Evolutionary conservation across 164 flowering plant species (phyloP), one percentile per base, ranked within the genome.

Genomic region (Annona squamosa): DNA sequence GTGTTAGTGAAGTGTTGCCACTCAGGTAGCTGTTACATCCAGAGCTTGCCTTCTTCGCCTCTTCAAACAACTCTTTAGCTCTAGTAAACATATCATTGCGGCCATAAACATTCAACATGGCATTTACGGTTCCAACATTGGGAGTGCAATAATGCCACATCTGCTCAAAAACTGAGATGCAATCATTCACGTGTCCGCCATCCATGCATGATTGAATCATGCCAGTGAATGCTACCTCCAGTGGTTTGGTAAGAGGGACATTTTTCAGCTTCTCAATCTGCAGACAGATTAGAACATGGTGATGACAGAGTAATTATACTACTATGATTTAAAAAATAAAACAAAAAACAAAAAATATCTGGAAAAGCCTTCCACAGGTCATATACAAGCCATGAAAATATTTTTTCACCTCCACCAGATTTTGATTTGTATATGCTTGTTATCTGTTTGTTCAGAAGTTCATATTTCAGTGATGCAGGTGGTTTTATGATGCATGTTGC

Each of bases 221-320:
- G 74, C 99, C 99, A 69, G 98, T 93, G 83, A 93, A 90, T 63
- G 99, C 76, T 66, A 93, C 85, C 80, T 82, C 91, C 82, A 93
- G 78, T 26, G 93, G 93, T 80, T 79, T 91, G 45, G 81, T 64
- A 64, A 62, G 83, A 46, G 79, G 81, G 47, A 87, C 86, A 64
- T 62, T 86, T 74, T 84, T 90, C 77, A 91, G 81, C 85, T 86
- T 93, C 82, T 87, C 87, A 76, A 96, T 84, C 99, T 96, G 89
- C 85, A 85, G 17, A 44, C 68, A 77, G 52, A 45, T 74, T 48
- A 62, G 46, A 16, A 65, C 4, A 62, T 5, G 43, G 61, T 16
- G 10, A 61, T 17, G 19, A 44, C n/a, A 46, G 10, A 70, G 4
- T 19, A 43, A 42, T 12, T 3, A 41, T 42, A 5, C 9, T 42